phyloP scores from a whole-genome alignment of 495 filamentous ascomycete species.

The Penicillium ochrochloron region DNA sequence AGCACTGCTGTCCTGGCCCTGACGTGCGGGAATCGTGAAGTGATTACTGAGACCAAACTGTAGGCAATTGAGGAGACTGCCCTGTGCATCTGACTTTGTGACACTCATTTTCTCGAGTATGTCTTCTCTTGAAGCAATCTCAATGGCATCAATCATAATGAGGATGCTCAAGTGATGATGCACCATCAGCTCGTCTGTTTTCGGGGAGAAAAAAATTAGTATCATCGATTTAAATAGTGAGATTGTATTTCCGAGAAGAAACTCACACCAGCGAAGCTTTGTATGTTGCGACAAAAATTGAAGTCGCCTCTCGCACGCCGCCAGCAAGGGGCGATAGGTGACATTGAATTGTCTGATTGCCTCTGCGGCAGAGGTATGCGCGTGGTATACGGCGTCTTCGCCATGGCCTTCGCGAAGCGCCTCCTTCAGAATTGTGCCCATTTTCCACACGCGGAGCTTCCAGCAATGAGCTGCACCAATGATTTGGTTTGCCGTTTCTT shows the following conservation, averaged over 20 bases:
- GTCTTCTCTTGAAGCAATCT: slow-evolving; percentile 22
- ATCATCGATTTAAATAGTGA: background rate
- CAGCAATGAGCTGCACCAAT: slow-evolving; percentile 24
- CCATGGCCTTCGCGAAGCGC: slow-evolving; percentile 26
- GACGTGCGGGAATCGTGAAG: slow-evolving; percentile 14
- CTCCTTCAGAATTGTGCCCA: slow-evolving; percentile 25
- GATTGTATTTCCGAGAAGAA: background rate
- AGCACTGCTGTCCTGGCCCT: background rate
- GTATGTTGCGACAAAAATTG: slow-evolving; percentile 26
- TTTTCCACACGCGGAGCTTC: slow-evolving; percentile 26
- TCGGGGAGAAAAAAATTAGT: background rate
- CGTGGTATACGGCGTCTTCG: slow-evolving; percentile 24
- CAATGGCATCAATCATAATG: slow-evolving; percentile 24
- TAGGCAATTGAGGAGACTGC: slow-evolving; percentile 24
- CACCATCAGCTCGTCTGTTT: slow-evolving; percentile 23
- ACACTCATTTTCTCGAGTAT: slow-evolving; percentile 23
- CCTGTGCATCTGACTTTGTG: slow-evolving; percentile 23
- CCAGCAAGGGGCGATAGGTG: slow-evolving; percentile 23
- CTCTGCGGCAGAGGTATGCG: slow-evolving; percentile 20
- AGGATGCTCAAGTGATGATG: slow-evolving; percentile 26
- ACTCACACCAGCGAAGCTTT: slow-evolving; percentile 29
- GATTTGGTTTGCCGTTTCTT: slow-evolving; percentile 28
- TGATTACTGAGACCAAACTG: slow-evolving; percentile 28
- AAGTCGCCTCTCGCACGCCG: slow-evolving; percentile 23
- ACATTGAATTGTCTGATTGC: slow-evolving; percentile 23